phyloP scores from a whole-genome alignment of 352 stramenopile genomes.

The Pythium dissimile region DNA sequence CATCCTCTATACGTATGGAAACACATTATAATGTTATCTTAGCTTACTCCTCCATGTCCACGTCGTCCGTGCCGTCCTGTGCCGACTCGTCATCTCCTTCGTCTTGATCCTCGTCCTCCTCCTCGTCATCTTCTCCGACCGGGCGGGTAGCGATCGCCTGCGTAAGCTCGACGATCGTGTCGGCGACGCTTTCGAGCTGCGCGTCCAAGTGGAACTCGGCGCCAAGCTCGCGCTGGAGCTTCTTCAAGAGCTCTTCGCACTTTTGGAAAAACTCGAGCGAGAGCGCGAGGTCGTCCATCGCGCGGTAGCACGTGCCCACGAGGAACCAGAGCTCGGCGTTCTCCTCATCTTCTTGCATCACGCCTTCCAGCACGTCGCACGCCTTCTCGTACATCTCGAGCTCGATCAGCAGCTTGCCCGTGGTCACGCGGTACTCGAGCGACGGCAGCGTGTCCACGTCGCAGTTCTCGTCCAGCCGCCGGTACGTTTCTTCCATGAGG shows the following conservation, averaged over 20 bases:
- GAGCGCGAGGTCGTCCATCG: slow-evolving; percentile 75
- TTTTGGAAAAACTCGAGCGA: slow-evolving; percentile 87
- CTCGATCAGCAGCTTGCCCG: slow-evolving; percentile 84
- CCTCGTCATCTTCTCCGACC: slow-evolving; percentile 51
- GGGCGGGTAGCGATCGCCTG: slow-evolving; percentile 53
- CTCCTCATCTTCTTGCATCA: slow-evolving; percentile 89
- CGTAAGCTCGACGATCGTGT: slow-evolving; percentile 55
- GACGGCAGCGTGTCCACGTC: slow-evolving; percentile 71
- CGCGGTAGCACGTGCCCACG: slow-evolving; percentile 83
- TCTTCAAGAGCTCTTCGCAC: slow-evolving; percentile 71
- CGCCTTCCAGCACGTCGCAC: slow-evolving; percentile 76
- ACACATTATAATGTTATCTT: slow-evolving; percentile 50
- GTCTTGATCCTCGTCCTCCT: slow-evolving; percentile 42
- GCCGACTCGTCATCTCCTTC: slow-evolving; percentile 23
- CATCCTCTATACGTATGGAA: slow-evolving; percentile 32
- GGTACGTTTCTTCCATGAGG: slow-evolving; percentile 91
- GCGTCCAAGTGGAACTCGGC: slow-evolving; percentile 72
- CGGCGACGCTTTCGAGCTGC: slow-evolving; percentile 75
- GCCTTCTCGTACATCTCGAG: slow-evolving; percentile 82
- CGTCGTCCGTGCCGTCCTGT: slow-evolving; percentile 46
- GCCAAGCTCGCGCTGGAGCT: slow-evolving; percentile 71
- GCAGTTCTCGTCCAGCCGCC: slow-evolving; percentile 79
- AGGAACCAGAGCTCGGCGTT: slow-evolving; percentile 90
- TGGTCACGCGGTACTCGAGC: slow-evolving; percentile 82
- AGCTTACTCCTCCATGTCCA: slow-evolving; percentile 80